Base-by-base conservation (phyloP, 1,139 yeast genomes). In the Geotrichum bryndzae region DNA sequence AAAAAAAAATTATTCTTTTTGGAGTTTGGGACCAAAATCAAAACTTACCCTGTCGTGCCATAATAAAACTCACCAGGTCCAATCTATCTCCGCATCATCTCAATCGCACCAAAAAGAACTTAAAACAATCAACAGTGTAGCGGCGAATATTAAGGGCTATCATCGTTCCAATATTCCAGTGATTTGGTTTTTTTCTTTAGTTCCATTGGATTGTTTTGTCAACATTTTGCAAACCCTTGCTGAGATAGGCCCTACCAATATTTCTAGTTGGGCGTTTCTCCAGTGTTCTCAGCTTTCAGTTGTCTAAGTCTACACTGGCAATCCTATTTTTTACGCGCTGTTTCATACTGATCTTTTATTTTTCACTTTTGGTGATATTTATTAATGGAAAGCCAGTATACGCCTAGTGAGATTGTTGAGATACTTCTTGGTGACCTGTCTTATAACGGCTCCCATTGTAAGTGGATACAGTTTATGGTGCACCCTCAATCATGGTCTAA, bases 361-460 rank as follows among this genome's bases (percentile, higher is more conserved):
- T n/a, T n/a, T n/a, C 22, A n/a, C n/a, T 41, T 41, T 3, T 5
- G 2, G n/a, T 11, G n/a, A 13, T 13, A 3, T 11, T 13, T 35
- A 35, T 41, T n/a, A n/a, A 41, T 41, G 48, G 48, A 41, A 41
- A 8, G 48, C 22, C 48, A 18, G 4, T 38, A 35, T 31, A 56
- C 58, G 27, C 58, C 58, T 11, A 48, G 53, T 50, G 58, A 56
- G 51, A 50, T 56, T 18, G 58, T 56, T 25, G 58, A 56, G 46
- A 18, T 31, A 18, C 11, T 29, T 33, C 41, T 56, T 35, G 50
- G 50, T 15, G 54, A 56, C 15, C 53, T 56, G 18, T 53, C 54
- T 10, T 56, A 45, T 31, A 50, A 50, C 13, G 58, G 58, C 18
- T 54, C 51, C 11, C 38, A 45, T n/a, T 18, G 58, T 56, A 50